A percentile compares a stretch with the other conserved stretches of the same genome.
phyloP scores from a whole-genome alignment of 306 rosid genomes.

The Dalbergia oliveri region DNA sequence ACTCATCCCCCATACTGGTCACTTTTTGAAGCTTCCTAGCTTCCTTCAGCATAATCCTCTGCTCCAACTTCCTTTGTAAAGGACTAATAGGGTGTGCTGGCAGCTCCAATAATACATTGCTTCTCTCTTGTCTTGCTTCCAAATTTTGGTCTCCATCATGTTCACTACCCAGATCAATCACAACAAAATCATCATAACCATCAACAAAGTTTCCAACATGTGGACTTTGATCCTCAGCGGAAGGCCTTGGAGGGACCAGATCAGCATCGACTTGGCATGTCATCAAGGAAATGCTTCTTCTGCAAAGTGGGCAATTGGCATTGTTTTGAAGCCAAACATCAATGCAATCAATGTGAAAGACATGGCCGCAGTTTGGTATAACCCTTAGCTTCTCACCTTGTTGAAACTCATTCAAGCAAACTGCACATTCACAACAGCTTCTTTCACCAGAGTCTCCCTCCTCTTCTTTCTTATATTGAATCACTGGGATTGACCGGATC shows the following conservation, averaged over 20 bases:
- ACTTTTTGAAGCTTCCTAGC: constrained; percentile 58
- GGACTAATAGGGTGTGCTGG: constrained; percentile 32
- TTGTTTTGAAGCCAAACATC: constrained; percentile 85
- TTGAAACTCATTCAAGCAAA: constrained; percentile 79
- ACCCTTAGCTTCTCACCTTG: constrained; percentile 71
- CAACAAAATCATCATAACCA: constrained; percentile 63
- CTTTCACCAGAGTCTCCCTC: constrained; percentile 16
- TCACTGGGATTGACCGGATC: constrained; percentile 70
- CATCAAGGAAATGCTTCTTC: constrained; percentile 61
- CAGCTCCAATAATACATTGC: constrained; percentile 42
- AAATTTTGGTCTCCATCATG: constrained; percentile 40
- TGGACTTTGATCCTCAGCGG: constrained; percentile 53
- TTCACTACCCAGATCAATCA: constrained; percentile 62
- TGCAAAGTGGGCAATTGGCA: constrained; percentile 84
- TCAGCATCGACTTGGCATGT: constrained; percentile 35
- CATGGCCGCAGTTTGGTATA: constrained; percentile 75
- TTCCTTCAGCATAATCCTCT: constrained; percentile 39
- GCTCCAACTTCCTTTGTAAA: constrained; percentile 45
- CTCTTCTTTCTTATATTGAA: constrained; percentile 55
- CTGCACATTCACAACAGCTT: constrained; percentile 61
- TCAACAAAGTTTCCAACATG: constrained; percentile 32
- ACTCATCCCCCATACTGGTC: constrained; percentile 77
- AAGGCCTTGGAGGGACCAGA: constrained; percentile 55
- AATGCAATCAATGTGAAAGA: constrained; percentile 87
- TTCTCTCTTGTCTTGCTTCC: constrained; percentile 49